A percentile compares a stretch with the other conserved stretches of the same genome.
Evolutionary conservation across 2,329 filamentous ascomycete genomes (phyloP).

Genomic region (Fusarium sp.): DNA sequence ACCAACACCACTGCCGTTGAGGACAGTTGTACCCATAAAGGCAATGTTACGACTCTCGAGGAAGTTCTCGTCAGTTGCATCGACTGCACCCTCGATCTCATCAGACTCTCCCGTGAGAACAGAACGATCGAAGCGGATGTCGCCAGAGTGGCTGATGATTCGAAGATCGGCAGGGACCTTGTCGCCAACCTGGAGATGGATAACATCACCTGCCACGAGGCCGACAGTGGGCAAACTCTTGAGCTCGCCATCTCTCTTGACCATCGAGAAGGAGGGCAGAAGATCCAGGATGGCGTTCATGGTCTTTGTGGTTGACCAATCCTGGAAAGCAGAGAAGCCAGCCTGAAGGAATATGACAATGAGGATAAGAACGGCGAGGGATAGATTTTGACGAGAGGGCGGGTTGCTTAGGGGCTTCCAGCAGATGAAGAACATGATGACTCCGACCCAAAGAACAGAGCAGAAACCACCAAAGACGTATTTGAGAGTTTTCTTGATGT

Average conservation of each 20-base stretch:
- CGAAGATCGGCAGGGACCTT: slow-evolving; percentile 62
- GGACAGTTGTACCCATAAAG: slow-evolving; percentile 56
- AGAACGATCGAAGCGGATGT: slow-evolving; percentile 56
- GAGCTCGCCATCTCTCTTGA: slow-evolving; percentile 57
- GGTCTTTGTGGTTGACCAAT: slow-evolving; percentile 59
- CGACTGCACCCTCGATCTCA: slow-evolving; percentile 54
- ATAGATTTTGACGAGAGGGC: slow-evolving; percentile 56
- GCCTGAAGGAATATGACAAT: slow-evolving; percentile 61
- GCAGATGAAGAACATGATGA: slow-evolving; percentile 61
- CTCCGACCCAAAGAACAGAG: slow-evolving; percentile 59
- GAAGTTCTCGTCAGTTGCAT: slow-evolving; percentile 55
- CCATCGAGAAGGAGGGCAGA: slow-evolving; percentile 56
- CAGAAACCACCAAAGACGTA: slow-evolving; percentile 62
- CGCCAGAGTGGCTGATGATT: slow-evolving; percentile 55
- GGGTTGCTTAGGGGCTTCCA: slow-evolving; percentile 60
- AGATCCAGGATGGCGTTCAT: slow-evolving; percentile 61
- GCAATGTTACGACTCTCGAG: slow-evolving; percentile 58
- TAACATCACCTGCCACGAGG: slow-evolving; percentile 59
- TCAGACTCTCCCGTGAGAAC: slow-evolving; percentile 57
- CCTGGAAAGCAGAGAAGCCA: slow-evolving; percentile 59
- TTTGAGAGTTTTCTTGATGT: slow-evolving; percentile 53
- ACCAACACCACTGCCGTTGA: slow-evolving; percentile 55
- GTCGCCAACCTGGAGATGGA: slow-evolving; percentile 59
- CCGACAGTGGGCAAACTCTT: slow-evolving; percentile 55
- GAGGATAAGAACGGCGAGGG: slow-evolving; percentile 58